Evolutionary conservation across 116 monocot species (phyloP), one percentile per base, ranked within the genome.

Genomic region (Posidonia oceanica): DNA sequence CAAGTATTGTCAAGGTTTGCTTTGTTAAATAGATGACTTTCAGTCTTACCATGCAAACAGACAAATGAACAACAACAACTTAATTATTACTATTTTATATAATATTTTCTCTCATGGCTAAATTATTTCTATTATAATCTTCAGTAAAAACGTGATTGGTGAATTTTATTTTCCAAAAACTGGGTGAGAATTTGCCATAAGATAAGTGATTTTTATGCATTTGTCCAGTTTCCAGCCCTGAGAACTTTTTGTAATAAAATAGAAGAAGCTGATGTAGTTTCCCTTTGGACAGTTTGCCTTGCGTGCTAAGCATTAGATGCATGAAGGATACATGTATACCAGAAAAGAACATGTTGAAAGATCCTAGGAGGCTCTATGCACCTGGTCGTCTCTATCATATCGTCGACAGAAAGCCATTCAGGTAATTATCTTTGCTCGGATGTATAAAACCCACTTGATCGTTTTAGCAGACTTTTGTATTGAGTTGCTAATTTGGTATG

Each of bases 311-410:
- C 64, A 59, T 92, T 67, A 85, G 85, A 77, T 97, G 97, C 69
- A 74, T 92, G 87, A 85, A 72, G 73, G 97, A 97, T 82, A 92
- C 92, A 23, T 97, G 81, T 61, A 87, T 87, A 80, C 87, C 92
- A 3, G 89, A 92, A 74, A 38, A 89, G 52, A 77, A 63, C 23
- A 87, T 75, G 82, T 77, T 89, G 69, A 87, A 75, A 66, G 97
- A 97, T 75, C 97, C 92, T 68, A 85, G 97, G 59, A 65, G 97
- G 70, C 87, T 97, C 44, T 97, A 97, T 75, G 92, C 87, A 59
- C 97, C 97, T 23, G 97, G 97, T 23, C 83, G 92, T 15, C 68
- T 97, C 51, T 97, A 97, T 79, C 97, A 97, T 59, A 92, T 97
- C 69, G 87, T 92, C 12, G 97, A 97, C 69, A 85, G 97, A 74